Evolutionary conservation across 345 rosid species (phyloP), one percentile per base, ranked within the genome.

Genomic region (Populus simonii): DNA sequence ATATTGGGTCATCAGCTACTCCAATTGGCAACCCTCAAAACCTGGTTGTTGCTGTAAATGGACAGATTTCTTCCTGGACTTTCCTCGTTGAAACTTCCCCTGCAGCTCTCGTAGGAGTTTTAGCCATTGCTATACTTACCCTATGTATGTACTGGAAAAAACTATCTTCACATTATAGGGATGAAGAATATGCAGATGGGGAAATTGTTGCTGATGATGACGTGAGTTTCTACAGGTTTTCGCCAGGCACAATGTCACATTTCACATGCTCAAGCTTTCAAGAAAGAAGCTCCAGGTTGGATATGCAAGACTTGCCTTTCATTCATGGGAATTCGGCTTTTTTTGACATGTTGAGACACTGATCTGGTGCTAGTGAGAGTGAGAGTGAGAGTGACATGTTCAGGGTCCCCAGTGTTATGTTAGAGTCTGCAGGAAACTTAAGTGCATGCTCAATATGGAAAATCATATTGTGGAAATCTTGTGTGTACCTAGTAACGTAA

Each of bases 1-100:
- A 95, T 79, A 90, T 93, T 1, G 98, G 97, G 1, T 95, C 99
- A 4, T 81, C 99, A 0, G 94, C 93, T 1, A 90, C 99, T 78
- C 97, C 98, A 1, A 95, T 92, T 73, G 96, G 99, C 33, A 92
- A 95, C 67, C 98, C 98, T 6, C 97, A 93, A 74, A 94, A 94
- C 78, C 86, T 93, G 74, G 92, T 93, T 36, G 93, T 93, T 15
- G 97, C 97, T 1, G 87, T 94, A 61, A 89, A 88, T 75, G 89
- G 98, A 74, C 80, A 77, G 80, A 89, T 93, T 73, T 68, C 94
- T 1, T 94, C 93, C 27, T 27, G 94, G 97, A 0, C 4, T 31
- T 31, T 31, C 33, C 33, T 31, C 33, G 2, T 31, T 31, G 33
- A 31, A 31, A 66, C 93, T 74, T 78, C 91, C 31, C 94, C 97